Evolutionary conservation across 75 land plant species (phyloP), one percentile per base, ranked within the genome.

Genomic region (Cunninghamia lanceolata): DNA sequence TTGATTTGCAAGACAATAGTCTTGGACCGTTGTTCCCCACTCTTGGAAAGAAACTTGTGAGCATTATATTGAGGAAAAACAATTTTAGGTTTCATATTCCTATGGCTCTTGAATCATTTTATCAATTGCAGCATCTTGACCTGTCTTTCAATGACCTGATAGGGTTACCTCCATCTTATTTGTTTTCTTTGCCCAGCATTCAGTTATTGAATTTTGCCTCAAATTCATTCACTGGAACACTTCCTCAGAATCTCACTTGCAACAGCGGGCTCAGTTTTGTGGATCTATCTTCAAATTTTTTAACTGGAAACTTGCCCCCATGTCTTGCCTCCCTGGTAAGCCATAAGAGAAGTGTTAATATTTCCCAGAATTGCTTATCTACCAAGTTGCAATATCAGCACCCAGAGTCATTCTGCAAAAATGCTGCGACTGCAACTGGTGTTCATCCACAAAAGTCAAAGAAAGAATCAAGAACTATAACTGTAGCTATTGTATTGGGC

Each of bases 21-120:
- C 87, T 97, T 35, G 99, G 99, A 13, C 97, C 99, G 3, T 83
- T 84, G 17, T 94, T 97, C 85, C 99, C 99, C 9, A 39, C 4
- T 32, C 87, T 95, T 40, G 92, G 89, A 8, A 85, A 50, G 17
- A 90, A 93, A 86, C 46, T 84, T 16, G 54, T 95, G 74, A 88
- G 87, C 16, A 52, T 94, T 39, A 84, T 89, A 8, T 46, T 97
- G 36, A 91, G 92, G 45, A 89, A 90, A 1, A 97, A 97, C 88
- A 87, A 83, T 47, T 91, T 97, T 21, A 52, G 85, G 19, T 90
- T 87, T 38, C 89, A 87, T 9, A 78, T 96, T 39, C 94, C 96
- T 30, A 38, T 36, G 46, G 82, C 86, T 9, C 38, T 94, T 3
- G 50, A 56, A 52, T 78, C 83, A 21, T 91, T 66, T 66, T 52